phyloP scores from a whole-genome alignment of 768 basidiomycete genomes.

The Leucosporidium scottii region DNA sequence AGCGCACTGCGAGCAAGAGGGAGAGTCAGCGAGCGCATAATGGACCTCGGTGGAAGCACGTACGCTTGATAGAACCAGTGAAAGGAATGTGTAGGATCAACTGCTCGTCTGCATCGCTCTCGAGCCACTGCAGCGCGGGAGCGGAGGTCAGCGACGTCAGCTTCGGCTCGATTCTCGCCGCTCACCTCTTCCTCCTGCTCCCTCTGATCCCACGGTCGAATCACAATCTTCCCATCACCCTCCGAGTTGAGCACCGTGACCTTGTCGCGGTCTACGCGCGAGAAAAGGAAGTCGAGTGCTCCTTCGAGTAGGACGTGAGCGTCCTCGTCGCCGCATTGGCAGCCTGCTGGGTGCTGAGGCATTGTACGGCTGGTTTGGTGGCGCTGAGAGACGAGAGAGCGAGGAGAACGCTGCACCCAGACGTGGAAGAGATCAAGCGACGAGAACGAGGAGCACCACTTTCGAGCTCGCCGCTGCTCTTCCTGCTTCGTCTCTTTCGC shows the following conservation, averaged over 20 bases:
- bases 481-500: slow-evolving; percentile 39
- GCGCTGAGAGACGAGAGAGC: no score
- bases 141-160: neutral
- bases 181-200: slow-evolving; percentile 36
- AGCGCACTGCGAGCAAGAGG: slow-evolving; percentile 40
- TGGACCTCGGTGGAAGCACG: neutral
- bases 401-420: no score
- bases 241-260: slow-evolving; percentile 43
- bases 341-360: slow-evolving; percentile 16
- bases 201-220: slow-evolving; percentile 43
- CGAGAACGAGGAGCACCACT: no score
- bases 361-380: neutral
- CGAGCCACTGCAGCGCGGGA: slow-evolving; percentile 37
- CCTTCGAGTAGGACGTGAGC: slow-evolving; percentile 37
- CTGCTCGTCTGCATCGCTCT: slow-evolving; percentile 44
- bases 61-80: slow-evolving; percentile 22
- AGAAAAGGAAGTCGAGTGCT: slow-evolving; percentile 39
- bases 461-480: no score
- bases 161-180: neutral
- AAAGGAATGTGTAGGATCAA: slow-evolving; percentile 39
- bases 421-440: no score
- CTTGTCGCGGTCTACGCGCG: slow-evolving; percentile 40
- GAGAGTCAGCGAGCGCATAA: slow-evolving; percentile 12
- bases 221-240: slow-evolving; percentile 39
- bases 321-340: slow-evolving; percentile 35